These are phyloP conservation scores for Rhododendron kiyosumense DNA, from an alignment of 148 eudicot species.

Conservation along the genomic window DNA sequence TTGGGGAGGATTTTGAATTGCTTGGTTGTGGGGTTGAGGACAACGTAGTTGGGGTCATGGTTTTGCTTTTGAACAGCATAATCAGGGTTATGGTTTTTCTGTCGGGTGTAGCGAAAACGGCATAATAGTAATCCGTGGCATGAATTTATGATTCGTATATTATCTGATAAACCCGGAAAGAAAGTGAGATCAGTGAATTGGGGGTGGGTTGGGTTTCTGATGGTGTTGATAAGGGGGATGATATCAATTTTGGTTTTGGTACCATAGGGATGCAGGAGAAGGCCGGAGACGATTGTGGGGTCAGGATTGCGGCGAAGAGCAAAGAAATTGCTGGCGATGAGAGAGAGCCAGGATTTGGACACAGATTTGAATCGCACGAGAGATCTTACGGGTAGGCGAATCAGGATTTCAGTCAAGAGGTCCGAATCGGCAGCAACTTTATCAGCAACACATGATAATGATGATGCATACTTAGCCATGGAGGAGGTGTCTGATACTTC, in stretches of 20 bases:
- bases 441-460: background rate
- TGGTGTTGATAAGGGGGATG: background rate
- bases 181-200: background rate
- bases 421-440: background rate
- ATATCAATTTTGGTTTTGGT: background rate
- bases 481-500: no score
- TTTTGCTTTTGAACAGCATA: background rate
- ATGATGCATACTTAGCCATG: background rate
- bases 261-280: background rate
- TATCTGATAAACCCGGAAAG: background rate
- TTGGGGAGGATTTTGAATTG: background rate
- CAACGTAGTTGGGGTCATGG: background rate
- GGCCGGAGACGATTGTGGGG: background rate
- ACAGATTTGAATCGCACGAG: constrained; percentile 9
- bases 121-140: background rate
- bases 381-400: constrained; percentile 3
- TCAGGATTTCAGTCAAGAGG: constrained; percentile 12
- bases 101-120: background rate
- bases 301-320: background rate
- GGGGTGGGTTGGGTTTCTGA: background rate
- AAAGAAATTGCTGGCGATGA: constrained; percentile 9
- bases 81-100: background rate
- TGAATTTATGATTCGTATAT: background rate
- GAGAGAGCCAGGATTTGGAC: constrained; percentile 11
- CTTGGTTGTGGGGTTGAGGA: constrained; percentile 4